phyloP scores from a whole-genome alignment of 2,329 filamentous ascomycete species.

The Pestalotiopsis sp. region DNA sequence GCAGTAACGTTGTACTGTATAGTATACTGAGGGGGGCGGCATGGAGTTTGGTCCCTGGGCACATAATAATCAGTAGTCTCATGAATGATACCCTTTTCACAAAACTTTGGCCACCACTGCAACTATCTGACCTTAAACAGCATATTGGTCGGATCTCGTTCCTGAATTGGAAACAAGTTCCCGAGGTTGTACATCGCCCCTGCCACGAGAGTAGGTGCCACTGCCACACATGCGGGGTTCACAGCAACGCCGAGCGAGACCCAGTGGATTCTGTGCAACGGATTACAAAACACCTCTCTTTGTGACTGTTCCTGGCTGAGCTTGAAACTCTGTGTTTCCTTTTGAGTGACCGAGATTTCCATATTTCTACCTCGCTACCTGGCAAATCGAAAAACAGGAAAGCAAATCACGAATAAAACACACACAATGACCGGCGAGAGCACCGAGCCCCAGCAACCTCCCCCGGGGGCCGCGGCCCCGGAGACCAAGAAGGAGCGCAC shows the following conservation, averaged over 20 bases:
- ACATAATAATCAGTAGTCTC: background rate
- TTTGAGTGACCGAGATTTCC: background rate
- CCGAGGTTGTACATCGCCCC: constrained; percentile 2
- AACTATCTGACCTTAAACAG: background rate
- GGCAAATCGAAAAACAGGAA: background rate
- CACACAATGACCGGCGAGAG: background rate
- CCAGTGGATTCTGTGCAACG: background rate
- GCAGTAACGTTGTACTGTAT: background rate
- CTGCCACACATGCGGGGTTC: background rate
- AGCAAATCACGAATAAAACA: background rate
- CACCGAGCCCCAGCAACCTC: background rate
- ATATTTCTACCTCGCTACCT: background rate
- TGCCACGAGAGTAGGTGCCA: background rate
- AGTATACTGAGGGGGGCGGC: background rate
- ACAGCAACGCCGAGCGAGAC: background rate
- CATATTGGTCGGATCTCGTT: background rate
- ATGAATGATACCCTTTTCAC: background rate
- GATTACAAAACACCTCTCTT: background rate
- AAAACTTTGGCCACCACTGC: background rate
- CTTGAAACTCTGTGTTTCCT: background rate
- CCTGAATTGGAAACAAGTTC: background rate
- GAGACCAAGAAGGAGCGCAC: constrained; percentile 8
- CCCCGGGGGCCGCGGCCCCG: background rate
- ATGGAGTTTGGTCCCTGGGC: background rate
- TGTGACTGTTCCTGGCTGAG: background rate